Conservation (phyloP, 169 alveolate species). For the Cryptosporidium canis region DNA sequence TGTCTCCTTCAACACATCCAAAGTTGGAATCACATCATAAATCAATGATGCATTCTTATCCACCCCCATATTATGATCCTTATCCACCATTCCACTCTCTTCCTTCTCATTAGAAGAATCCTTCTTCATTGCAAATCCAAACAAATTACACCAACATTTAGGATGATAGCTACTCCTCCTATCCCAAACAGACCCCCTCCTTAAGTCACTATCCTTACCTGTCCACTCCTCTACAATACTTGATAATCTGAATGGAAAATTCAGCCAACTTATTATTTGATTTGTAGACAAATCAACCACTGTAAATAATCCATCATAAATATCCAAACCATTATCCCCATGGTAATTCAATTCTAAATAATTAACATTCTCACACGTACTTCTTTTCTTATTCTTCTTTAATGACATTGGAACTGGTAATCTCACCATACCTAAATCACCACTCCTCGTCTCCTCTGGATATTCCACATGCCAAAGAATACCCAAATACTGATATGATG, state of each 20-base stretch:
- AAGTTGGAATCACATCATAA: slow-evolving; percentile 62
- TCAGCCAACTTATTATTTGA: slow-evolving; percentile 38
- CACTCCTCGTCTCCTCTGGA: background rate
- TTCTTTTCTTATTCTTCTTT: slow-evolving; percentile 15
- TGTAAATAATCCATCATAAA: slow-evolving; percentile 62
- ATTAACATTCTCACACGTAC: background rate
- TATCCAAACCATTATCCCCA: background rate
- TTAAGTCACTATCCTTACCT: background rate
- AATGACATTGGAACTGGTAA: slow-evolving; percentile 19
- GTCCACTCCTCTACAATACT: slow-evolving; percentile 58
- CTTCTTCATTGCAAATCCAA: slow-evolving; percentile 60
- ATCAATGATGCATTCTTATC: background rate
- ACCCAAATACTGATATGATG: slow-evolving; percentile 61
- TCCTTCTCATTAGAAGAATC: background rate
- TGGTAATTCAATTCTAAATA: background rate
- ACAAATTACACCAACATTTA: slow-evolving; percentile 71
- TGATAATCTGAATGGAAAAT: slow-evolving; percentile 42
- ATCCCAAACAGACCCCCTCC: slow-evolving; percentile 1
- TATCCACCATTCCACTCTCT: background rate
- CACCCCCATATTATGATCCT: background rate
- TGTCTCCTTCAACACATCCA: slow-evolving; percentile 57
- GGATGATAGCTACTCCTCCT: slow-evolving; percentile 47
- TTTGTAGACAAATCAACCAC: slow-evolving; percentile 56
- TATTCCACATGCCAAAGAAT: slow-evolving; percentile 66
- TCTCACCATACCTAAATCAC: background rate